Evolutionary conservation across 306 rosid genomes (phyloP).

Genomic region (Hylodesmum podocarpum): DNA sequence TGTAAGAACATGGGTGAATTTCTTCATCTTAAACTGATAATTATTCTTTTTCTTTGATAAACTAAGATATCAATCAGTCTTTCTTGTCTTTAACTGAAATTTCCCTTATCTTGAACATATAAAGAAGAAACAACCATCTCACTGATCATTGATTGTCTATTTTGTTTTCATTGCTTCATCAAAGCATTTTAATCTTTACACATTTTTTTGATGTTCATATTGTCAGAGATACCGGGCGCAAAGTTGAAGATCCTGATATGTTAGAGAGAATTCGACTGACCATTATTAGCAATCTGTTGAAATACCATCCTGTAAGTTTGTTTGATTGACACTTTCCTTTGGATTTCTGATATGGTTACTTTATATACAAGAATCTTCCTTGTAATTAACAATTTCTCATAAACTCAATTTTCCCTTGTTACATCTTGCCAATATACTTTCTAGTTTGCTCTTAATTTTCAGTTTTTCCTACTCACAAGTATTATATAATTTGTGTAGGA

Average conservation of each 20-base stretch:
- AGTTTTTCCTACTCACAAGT: slow-evolving; percentile 5
- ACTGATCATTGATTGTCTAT: not conserved
- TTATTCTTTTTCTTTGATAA: not conserved
- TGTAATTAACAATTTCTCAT: slow-evolving; percentile 3
- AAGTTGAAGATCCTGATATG: slow-evolving; percentile 96
- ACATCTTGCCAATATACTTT: not conserved
- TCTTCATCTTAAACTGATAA: not conserved
- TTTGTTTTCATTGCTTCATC: slow-evolving; percentile 8
- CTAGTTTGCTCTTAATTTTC: slow-evolving; percentile 18
- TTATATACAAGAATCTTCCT: slow-evolving; percentile 7
- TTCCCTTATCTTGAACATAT: not conserved
- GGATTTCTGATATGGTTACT: slow-evolving; percentile 15
- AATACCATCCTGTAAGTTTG: slow-evolving; percentile 89
- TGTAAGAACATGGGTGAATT: not conserved
- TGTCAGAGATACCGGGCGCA: slow-evolving; percentile 84
- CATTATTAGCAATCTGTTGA: slow-evolving; percentile 84
- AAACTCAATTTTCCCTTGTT: not conserved
- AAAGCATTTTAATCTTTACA: slow-evolving; percentile 27
- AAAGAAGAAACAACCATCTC: slow-evolving; percentile 13
- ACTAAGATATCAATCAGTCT: not conserved
- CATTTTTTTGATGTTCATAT: slow-evolving; percentile 32
- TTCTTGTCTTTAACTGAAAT: not conserved
- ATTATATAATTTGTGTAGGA: slow-evolving; percentile 56
- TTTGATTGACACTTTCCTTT: slow-evolving; percentile 18
- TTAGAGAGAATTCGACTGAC: slow-evolving; percentile 93